Percentiles rank a stretch among this genome's conserved stretches.
These are phyloP conservation scores for Citrus unshiu DNA, from an alignment of 345 rosid species.

Conservation along the genomic window DNA sequence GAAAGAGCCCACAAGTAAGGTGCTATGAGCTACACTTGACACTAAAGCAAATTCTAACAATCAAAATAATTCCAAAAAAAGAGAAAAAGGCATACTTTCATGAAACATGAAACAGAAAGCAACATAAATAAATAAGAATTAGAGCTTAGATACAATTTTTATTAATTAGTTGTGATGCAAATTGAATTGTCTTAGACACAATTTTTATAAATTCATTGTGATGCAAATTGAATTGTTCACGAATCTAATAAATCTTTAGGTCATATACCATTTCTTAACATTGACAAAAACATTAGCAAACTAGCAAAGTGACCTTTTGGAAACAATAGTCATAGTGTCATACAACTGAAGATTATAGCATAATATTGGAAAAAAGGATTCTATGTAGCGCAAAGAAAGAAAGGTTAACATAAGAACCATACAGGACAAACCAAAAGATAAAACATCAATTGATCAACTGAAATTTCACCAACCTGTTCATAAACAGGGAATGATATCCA, in stretches of 20 bases:
- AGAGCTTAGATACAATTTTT: background rate
- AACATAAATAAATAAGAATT: background rate
- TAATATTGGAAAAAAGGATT: background rate
- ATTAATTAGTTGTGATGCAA: background rate
- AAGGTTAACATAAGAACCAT: background rate
- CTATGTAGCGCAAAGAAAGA: background rate
- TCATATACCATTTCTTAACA: background rate
- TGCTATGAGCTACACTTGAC: slow-evolving; percentile 3
- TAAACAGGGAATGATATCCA: slow-evolving; percentile 99
- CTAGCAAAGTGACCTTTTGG: background rate
- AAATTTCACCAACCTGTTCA: slow-evolving; percentile 68
- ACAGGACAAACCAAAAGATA: background rate
- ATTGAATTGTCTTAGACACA: background rate
- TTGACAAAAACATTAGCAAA: background rate
- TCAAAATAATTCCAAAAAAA: background rate
- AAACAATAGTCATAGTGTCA: background rate
- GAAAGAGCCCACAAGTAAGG: slow-evolving; percentile 19
- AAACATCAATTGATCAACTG: background rate
- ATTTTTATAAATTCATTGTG: background rate
- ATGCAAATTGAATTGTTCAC: background rate
- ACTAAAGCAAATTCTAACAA: background rate
- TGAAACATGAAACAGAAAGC: background rate
- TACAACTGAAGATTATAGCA: background rate
- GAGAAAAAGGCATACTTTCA: background rate
- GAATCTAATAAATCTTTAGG: background rate